Evolutionary conservation across 495 filamentous ascomycete species (phyloP).

Genomic region (Wilcoxina mikolae): DNA sequence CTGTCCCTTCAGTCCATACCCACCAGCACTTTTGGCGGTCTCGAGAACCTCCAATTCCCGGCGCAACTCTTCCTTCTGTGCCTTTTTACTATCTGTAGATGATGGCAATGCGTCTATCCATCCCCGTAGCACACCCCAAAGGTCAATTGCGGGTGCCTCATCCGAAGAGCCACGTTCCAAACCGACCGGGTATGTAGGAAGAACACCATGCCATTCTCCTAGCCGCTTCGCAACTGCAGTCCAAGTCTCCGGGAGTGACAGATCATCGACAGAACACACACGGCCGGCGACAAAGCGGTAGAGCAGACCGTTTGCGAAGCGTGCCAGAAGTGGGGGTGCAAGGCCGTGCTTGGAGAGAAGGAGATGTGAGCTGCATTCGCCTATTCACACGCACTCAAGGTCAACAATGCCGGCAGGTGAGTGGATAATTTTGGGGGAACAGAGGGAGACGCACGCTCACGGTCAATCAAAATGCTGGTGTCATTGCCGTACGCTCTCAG

Average conservation of each 20-base stretch:
- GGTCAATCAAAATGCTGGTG: conserved; percentile 90
- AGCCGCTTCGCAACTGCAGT: conserved; percentile 67
- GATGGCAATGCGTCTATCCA: conserved; percentile 81
- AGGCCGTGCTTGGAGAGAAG: conserved; percentile 60
- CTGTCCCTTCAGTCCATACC: conserved; percentile 22
- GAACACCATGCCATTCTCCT: conserved; percentile 81
- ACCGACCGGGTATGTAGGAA: conserved; percentile 34
- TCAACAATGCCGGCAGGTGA: conserved; percentile 12
- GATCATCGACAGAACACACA: conserved; percentile 62
- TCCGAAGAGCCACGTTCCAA: neutral
- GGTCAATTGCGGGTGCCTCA: conserved; percentile 31
- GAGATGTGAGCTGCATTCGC: conserved; percentile 53
- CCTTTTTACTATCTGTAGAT: conserved; percentile 47
- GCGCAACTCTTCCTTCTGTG: conserved; percentile 53
- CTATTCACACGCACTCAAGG: conserved; percentile 29
- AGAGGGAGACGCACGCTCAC: conserved; percentile 55
- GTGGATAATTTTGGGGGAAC: conserved; percentile 12
- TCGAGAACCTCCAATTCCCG: conserved; percentile 57
- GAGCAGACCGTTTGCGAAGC: conserved; percentile 90
- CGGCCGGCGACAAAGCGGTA: conserved; percentile 78
- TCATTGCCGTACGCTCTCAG: conserved; percentile 89
- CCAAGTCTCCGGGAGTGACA: conserved; percentile 57
- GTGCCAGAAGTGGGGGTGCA: conserved; percentile 73
- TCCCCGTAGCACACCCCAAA: conserved; percentile 90
- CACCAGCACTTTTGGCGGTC: conserved; percentile 31